Evolutionary conservation across 2,329 filamentous ascomycete species (phyloP).

Genomic region (Xylaria digitata): DNA sequence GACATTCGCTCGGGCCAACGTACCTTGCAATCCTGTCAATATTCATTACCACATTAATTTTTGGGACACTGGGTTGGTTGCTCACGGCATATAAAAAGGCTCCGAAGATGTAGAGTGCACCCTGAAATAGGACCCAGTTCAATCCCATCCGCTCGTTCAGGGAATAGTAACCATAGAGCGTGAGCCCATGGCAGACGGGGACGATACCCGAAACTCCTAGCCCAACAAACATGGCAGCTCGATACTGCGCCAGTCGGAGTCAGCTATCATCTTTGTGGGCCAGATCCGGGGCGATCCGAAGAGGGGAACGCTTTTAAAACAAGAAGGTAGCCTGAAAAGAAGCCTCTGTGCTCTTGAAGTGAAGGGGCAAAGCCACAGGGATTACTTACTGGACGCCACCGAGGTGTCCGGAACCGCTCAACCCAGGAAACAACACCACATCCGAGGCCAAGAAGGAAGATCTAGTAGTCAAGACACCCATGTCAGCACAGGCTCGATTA

Average conservation of each 20-base stretch:
- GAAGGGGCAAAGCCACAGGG: too few relatives aligned
- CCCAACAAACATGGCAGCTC: constrained; percentile 88
- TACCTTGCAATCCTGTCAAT: constrained; percentile 57
- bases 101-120: constrained; percentile 84
- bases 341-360: background rate
- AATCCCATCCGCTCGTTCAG: constrained; percentile 82
- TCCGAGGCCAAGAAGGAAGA: constrained; percentile 78
- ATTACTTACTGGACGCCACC: constrained; percentile 71
- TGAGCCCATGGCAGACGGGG: constrained; percentile 81
- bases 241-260: constrained; percentile 59
- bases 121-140: constrained; percentile 82
- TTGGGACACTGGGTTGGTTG: constrained; percentile 3
- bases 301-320: background rate
- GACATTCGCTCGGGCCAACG: constrained; percentile 84
- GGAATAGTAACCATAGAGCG: constrained; percentile 72
- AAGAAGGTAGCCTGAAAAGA: background rate
- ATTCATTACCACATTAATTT: background rate
- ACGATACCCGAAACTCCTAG: constrained; percentile 87
- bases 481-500: constrained; percentile 19
- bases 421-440: constrained; percentile 82
- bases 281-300: background rate
- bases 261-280: background rate
- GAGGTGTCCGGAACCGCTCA: constrained; percentile 84
- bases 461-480: constrained; percentile 65
- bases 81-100: constrained; percentile 86